Conservation (phyloP, 257 asterid species). For the Pogostemon cablin region DNA sequence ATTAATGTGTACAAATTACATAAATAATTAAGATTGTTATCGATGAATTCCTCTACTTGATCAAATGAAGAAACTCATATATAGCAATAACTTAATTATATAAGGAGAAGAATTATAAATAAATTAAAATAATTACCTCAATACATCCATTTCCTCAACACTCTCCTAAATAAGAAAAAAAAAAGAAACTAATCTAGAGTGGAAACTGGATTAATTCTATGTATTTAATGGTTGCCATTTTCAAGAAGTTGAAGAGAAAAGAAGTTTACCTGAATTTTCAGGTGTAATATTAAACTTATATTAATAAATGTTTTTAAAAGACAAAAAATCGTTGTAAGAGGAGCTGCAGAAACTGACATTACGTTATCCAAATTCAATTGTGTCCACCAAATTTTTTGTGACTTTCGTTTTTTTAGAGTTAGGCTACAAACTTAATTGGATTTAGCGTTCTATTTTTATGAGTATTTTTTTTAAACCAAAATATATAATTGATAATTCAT, state of each 20-base stretch:
- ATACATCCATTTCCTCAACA: no score
- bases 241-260: background rate
- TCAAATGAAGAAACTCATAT: background rate
- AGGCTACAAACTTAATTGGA: background rate
- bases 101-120: no score
- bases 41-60: background rate
- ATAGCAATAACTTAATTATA: no score
- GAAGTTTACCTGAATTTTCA: background rate
- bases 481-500: background rate
- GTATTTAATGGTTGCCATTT: background rate
- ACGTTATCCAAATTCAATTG: conserved; percentile 34
- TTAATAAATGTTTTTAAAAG: background rate
- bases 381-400: conserved; percentile 30
- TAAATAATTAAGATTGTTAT: background rate
- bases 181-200: background rate
- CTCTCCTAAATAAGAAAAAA: no score
- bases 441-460: no score
- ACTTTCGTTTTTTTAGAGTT: conserved; percentile 10
- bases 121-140: no score
- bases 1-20: background rate
- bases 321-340: conserved; percentile 3
- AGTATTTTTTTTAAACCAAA: no score
- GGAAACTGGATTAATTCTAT: background rate
- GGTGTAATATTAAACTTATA: background rate
- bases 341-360: conserved; percentile 5